Percentiles rank a stretch among this genome's conserved stretches.
Evolutionary conservation across 208 protist species (phyloP).

Genomic region (Crithidia expoeki): DNA sequence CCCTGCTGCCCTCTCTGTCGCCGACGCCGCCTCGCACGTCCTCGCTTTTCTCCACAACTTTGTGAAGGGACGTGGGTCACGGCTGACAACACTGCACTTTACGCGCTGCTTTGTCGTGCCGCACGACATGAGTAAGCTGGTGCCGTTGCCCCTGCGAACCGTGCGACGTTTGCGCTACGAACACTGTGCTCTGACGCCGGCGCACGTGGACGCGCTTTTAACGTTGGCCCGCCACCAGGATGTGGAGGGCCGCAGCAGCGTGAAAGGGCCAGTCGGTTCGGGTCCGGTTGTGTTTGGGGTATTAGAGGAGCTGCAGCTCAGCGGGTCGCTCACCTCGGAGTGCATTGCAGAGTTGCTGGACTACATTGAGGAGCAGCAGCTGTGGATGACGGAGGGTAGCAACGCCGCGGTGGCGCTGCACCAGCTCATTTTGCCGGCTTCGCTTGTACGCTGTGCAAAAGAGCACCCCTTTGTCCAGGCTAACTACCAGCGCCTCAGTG

Average conservation of each 20-base stretch:
- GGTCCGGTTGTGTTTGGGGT: constrained; percentile 15
- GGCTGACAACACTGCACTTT: constrained; percentile 41
- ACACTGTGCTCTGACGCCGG: constrained; percentile 58
- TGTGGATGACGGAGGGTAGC: not conserved
- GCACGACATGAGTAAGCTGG: constrained; percentile 37
- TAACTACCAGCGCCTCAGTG: constrained; percentile 19
- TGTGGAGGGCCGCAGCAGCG: not conserved
- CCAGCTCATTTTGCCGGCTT: constrained; percentile 38
- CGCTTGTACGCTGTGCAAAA: constrained; percentile 28
- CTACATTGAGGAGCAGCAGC: constrained; percentile 62
- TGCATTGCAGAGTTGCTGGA: constrained; percentile 49
- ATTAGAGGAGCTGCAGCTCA: constrained; percentile 67
- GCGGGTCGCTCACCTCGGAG: constrained; percentile 61
- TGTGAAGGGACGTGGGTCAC: constrained; percentile 22
- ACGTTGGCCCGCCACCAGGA: constrained; percentile 33
- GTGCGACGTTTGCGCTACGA: constrained; percentile 55
- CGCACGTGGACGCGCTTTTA: constrained; percentile 65
- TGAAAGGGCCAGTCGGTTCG: not conserved
- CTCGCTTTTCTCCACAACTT: constrained; percentile 52
- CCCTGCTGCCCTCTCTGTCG: not conserved
- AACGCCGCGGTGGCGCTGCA: not conserved
- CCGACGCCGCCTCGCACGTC: constrained; percentile 26
- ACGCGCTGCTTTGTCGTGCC: constrained; percentile 57
- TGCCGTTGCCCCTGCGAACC: constrained; percentile 41
- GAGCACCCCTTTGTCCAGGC: constrained; percentile 49